Base-by-base conservation (phyloP, 176 grass and related monocot genomes). In the Thinopyrum elongatum region DNA sequence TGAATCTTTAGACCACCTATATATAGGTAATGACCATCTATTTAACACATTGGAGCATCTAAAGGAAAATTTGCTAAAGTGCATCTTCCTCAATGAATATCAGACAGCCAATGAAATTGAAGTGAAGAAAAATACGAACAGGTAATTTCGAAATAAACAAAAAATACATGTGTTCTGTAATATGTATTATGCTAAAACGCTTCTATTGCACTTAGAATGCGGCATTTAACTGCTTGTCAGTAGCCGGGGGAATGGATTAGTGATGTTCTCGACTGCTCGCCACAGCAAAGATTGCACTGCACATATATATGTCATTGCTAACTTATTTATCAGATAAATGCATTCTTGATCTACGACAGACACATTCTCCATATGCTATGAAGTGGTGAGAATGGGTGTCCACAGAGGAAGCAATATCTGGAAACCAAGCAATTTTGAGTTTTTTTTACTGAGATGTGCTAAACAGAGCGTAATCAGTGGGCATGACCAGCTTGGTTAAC, bases 291-390 rank as follows among this genome's bases (percentile, higher is more conserved):
- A 29, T 7, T 28, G 51, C 31, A 80, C 35, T 70, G 35, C 30
- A 59, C 57, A 80, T 72, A 41, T 41, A 42, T 42, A 58, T 58
- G 42, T 31, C 22, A 5, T 42, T 62, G 17, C 21, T 34, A 9
- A 33, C 36, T 63, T 85, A 55, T 31, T n/a, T 86, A 79, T 42
- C 31, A 70, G 26, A 85, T 57, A 69, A 69, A 77, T 77, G 3
- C 61, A 66, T 77, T 38, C 14, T 47, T 0, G 6, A 60, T 16
- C 38, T 27, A 8, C 33, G 27, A 76, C 22, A 53, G 59, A 11
- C 11, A 2, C 70, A 49, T 49, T 63, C 55, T 78, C 7, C 19
- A 42, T 79, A 70, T 79, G 33, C 26, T 53, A 16, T 67, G 23
- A 13, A 70, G 26, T 19, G 38, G 26, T 35, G 65, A 58, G 3